Percentiles rank a stretch among this genome's conserved stretches.
These are phyloP conservation scores for Moelleriella libera DNA, from an alignment of 2,329 filamentous ascomycete species.

Conservation along the genomic window DNA sequence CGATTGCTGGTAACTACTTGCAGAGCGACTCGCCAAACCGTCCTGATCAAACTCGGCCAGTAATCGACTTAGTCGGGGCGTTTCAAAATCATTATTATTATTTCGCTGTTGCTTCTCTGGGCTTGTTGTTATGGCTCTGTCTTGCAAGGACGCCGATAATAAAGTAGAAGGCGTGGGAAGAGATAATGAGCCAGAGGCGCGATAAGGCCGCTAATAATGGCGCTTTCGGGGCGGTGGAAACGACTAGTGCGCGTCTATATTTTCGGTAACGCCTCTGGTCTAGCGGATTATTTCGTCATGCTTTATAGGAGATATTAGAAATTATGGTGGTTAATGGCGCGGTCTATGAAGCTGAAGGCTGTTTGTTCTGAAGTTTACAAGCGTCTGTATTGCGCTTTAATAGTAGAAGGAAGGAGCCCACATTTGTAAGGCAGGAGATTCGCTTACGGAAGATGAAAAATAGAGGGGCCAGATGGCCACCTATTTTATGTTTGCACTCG, in stretches of 20 bases:
- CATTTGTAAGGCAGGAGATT: too few relatives aligned
- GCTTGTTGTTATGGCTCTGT: background rate
- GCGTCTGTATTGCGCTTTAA: too few relatives aligned
- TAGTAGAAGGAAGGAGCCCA: too few relatives aligned
- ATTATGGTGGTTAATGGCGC: background rate
- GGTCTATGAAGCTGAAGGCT: too few relatives aligned
- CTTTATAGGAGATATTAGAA: background rate
- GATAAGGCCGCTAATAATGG: background rate
- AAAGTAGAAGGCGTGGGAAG: background rate
- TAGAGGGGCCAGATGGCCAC: too few relatives aligned
- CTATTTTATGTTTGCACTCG: too few relatives aligned
- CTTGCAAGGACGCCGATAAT: background rate
- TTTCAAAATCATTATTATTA: background rate
- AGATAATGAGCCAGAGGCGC: background rate
- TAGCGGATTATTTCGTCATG: background rate
- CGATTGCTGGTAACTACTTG: background rate
- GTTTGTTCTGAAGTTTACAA: too few relatives aligned
- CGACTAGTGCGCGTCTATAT: background rate
- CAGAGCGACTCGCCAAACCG: background rate
- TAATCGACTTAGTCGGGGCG: background rate
- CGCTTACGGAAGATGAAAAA: too few relatives aligned
- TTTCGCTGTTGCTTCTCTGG: background rate
- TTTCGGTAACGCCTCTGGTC: background rate
- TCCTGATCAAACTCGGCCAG: background rate
- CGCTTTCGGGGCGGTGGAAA: background rate